phyloP scores from a whole-genome alignment of 352 stramenopile species.

The Phytophthora idaei region DNA sequence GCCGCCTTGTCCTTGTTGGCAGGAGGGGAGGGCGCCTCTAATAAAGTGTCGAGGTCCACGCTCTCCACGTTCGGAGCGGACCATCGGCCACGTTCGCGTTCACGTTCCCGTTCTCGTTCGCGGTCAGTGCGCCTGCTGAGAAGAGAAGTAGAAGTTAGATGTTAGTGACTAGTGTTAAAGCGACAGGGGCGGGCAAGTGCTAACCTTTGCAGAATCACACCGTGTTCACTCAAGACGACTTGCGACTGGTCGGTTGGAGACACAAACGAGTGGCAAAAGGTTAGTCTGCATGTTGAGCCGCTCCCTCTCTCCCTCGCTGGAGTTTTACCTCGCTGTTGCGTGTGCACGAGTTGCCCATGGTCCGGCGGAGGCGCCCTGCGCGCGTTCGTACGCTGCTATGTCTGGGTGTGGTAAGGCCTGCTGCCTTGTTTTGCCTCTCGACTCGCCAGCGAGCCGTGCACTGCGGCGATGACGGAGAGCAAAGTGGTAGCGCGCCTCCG shows the following conservation, averaged over 20 bases:
- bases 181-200: constrained; percentile 6
- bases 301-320: background rate
- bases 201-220: constrained; percentile 48
- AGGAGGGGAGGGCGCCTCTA: constrained; percentile 76
- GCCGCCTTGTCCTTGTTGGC: constrained; percentile 10
- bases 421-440: constrained; percentile 8
- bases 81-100: constrained; percentile 66
- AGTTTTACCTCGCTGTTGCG: constrained; percentile 53
- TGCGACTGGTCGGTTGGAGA: constrained; percentile 45
- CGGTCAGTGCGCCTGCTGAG: constrained; percentile 21
- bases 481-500: constrained; percentile 14
- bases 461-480: constrained; percentile 9
- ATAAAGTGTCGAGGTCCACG: constrained; percentile 79
- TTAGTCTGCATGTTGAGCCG: background rate
- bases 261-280: constrained; percentile 3
- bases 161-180: constrained; percentile 5
- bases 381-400: constrained; percentile 6
- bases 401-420: constrained; percentile 7
- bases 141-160: background rate
- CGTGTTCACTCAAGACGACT: constrained; percentile 66
- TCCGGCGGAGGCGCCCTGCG: constrained; percentile 7
- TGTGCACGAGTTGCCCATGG: constrained; percentile 71
- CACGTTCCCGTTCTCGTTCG: constrained; percentile 41
- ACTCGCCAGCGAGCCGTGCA: constrained; percentile 27
- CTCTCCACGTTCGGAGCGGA: constrained; percentile 71